Percentiles rank a stretch among this genome's conserved stretches.
phyloP scores from a whole-genome alignment of 2,329 filamentous ascomycete genomes.

The Dryadomyces quercivorus region DNA sequence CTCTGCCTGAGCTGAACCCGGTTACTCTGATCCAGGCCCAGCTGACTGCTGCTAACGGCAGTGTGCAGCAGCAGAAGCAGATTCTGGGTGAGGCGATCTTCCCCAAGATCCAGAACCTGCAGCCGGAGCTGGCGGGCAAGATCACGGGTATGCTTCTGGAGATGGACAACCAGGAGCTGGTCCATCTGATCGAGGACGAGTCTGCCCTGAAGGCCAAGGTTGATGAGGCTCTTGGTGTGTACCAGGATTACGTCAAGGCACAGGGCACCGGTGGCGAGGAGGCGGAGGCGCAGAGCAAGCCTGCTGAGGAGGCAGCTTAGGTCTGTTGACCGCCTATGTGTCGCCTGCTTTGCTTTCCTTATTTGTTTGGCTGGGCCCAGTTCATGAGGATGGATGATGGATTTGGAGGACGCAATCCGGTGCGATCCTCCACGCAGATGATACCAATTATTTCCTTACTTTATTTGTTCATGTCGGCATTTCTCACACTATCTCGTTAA shows the following conservation, averaged over 20 bases:
- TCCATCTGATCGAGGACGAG: conserved; percentile 91
- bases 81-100: conserved; percentile 95
- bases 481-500: not conserved
- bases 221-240: conserved; percentile 90
- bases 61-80: conserved; percentile 85
- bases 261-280: conserved; percentile 36
- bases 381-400: not conserved
- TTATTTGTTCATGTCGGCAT: conserved; percentile 6
- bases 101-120: conserved; percentile 92
- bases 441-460: conserved; percentile 15
- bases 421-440: conserved; percentile 10
- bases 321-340: conserved; percentile 5
- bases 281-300: conserved; percentile 36
- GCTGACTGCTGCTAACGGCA: conserved; percentile 33
- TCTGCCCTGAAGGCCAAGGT: conserved; percentile 86
- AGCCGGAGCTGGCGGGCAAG: conserved; percentile 94
- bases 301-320: conserved; percentile 25
- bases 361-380: not conserved
- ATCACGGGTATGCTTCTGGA: conserved; percentile 99
- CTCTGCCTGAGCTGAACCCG: conserved; percentile 27
- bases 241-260: conserved; percentile 96
- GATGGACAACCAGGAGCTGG: conserved; percentile 94
- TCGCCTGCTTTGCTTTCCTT: conserved; percentile 1
- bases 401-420: conserved; percentile 5
- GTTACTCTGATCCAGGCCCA: conserved; percentile 41